Evolutionary conservation across 2,329 filamentous ascomycete species (phyloP), one percentile per base, ranked within the genome.

Genomic region (Colletotrichum filicis): DNA sequence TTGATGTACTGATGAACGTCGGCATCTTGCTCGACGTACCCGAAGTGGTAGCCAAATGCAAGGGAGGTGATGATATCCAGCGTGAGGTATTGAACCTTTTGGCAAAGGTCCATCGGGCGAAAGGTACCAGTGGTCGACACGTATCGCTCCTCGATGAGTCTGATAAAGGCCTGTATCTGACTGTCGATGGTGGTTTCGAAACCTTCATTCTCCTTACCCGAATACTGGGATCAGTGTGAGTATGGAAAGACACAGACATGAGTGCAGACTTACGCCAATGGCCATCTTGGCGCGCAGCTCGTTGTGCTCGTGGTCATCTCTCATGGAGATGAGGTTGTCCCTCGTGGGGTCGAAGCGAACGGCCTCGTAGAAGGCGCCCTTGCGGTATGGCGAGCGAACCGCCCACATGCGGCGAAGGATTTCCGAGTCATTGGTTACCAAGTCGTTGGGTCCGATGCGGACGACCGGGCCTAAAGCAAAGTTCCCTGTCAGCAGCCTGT

Each of bases 41-140:
- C 87, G 73, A 89, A 88, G 0, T 83, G 77, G 62, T 86, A 76
- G 12, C 88, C 89, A 57, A 90, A 87, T 0, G 86, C 86, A 5
- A 91, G 77, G 56, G 85, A 84, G 42, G 84, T 87, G 74, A 91
- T 89, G 52, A 89, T 85, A 71, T 91, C 89, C 5, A 91, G 79
- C 0, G 88, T 88, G 67, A 90, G 86, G 79, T 83, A 90, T 55
- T 88, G 86, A 3, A 84, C 82, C 73, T 88, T 87, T 37, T 79
- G 77, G 12, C 83, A 85, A 64, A 87, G 76, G 76, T 90, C 87
- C 78, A 89, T 81, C 5, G 85, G 79, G 49, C 87, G 86, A 57
- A 79, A 80, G 1, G 75, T 58, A 1, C 42, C 57, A 2, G 79
- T 71, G 11, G 71, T 82, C 1, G 82, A 84, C 28, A 84, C 77